Conservation (phyloP, 192 early-diverging fungal species). For the Coemansia guatemalensis region DNA sequence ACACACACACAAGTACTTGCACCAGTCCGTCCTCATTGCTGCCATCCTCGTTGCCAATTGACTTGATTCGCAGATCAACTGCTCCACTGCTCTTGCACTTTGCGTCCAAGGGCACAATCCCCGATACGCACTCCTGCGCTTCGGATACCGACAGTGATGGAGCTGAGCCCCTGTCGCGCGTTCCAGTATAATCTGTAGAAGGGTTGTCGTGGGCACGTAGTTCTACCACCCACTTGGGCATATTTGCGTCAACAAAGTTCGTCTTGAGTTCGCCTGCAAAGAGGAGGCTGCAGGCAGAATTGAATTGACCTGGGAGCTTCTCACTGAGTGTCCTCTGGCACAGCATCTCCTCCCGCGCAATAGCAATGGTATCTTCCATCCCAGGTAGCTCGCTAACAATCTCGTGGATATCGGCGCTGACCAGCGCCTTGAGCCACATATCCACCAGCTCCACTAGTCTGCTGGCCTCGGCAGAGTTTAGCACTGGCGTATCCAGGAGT, state of each 20-base stretch:
- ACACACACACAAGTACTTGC: constrained; percentile 10
- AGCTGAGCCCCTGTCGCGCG: background rate
- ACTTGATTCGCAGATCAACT: constrained; percentile 26
- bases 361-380: constrained; percentile 8
- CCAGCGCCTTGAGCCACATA: constrained; percentile 31
- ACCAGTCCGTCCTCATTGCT: constrained; percentile 11
- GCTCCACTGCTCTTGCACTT: constrained; percentile 20
- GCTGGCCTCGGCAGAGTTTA: constrained; percentile 1
- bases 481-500: constrained; percentile 30
- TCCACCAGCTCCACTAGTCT: constrained; percentile 19
- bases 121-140: constrained; percentile 13
- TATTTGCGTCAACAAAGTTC: constrained; percentile 17
- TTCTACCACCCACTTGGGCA: constrained; percentile 34
- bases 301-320: constrained; percentile 37
- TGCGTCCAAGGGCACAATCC: constrained; percentile 15
- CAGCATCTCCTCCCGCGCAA: constrained; percentile 26
- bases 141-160: constrained; percentile 13
- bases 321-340: constrained; percentile 8
- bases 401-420: constrained; percentile 26
- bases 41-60: background rate
- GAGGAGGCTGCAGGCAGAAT: constrained; percentile 38
- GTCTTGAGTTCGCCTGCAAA: constrained; percentile 35
- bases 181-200: too few relatives aligned
- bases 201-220: background rate
- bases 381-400: constrained; percentile 18